Conservation (phyloP, 2,329 filamentous ascomycete genomes). For the Plenodomus biglobosus region DNA sequence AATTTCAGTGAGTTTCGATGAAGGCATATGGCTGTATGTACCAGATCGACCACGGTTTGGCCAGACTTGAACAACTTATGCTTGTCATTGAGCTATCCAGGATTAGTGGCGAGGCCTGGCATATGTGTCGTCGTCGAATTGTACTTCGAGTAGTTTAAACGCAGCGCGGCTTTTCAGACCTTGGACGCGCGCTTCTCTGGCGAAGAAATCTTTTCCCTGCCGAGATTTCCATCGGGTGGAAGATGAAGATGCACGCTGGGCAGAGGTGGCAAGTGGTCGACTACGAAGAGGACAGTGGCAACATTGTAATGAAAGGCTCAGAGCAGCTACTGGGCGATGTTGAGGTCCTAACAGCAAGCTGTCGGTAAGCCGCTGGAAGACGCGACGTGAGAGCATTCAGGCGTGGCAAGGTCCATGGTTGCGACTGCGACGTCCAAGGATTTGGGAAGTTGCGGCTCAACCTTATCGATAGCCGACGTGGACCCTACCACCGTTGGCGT, state of each 20-base stretch:
- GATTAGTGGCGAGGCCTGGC: slow-evolving; percentile 11
- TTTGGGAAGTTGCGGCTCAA: neutral
- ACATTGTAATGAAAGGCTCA: slow-evolving; percentile 21
- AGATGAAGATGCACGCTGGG: slow-evolving; percentile 50
- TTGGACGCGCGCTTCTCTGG: slow-evolving; percentile 73
- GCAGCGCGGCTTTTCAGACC: slow-evolving; percentile 87
- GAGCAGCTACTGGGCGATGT: slow-evolving; percentile 1
- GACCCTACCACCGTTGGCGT: neutral
- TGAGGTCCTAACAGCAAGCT: slow-evolving; percentile 29
- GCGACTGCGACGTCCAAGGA: neutral
- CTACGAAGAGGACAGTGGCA: slow-evolving; percentile 7
- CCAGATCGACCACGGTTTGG: slow-evolving; percentile 87
- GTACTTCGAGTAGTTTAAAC: slow-evolving; percentile 88
- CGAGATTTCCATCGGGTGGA: slow-evolving; percentile 81
- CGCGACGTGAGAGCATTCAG: slow-evolving; percentile 42
- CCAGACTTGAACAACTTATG: slow-evolving; percentile 76
- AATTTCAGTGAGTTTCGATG: neutral
- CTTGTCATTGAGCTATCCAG: slow-evolving; percentile 72
- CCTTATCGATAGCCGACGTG: slow-evolving; percentile 14
- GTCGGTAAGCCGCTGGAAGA: slow-evolving; percentile 42
- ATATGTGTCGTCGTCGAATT: neutral
- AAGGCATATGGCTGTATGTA: slow-evolving; percentile 39
- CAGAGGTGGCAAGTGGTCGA: slow-evolving; percentile 4
- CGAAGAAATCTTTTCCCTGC: slow-evolving; percentile 71
- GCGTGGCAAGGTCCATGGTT: slow-evolving; percentile 8